Percentiles rank a stretch among this genome's conserved stretches.
These are phyloP conservation scores for Eucalyptus curtisii DNA, from an alignment of 345 rosid species.

Conservation along the genomic window DNA sequence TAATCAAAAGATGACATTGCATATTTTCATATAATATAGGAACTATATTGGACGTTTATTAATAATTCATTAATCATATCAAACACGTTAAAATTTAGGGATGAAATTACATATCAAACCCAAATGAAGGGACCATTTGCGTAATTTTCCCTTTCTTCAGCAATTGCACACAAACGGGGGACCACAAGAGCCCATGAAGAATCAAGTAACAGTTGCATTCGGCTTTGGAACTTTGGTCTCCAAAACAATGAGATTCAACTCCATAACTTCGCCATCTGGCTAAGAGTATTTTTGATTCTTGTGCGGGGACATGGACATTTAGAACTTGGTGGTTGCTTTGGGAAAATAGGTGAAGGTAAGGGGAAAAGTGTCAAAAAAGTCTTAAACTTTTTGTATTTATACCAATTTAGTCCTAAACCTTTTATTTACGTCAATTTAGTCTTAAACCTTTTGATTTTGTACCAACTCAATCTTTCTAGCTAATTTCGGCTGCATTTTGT, in stretches of 20 bases:
- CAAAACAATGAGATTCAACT: accelerated
- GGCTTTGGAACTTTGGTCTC: not conserved
- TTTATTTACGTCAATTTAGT: too few species aligned
- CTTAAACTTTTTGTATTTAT: too few species aligned
- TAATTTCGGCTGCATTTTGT: too few species aligned
- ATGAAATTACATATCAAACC: accelerated
- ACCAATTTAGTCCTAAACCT: too few species aligned
- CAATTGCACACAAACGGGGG: accelerated
- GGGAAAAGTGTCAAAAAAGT: too few species aligned
- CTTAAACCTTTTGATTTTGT: too few species aligned
- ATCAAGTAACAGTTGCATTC: not conserved
- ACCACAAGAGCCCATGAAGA: accelerated
- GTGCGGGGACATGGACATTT: accelerated
- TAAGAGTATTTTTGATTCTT: not conserved
- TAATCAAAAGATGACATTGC: accelerated
- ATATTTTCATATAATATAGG: too few species aligned
- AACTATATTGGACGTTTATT: too few species aligned
- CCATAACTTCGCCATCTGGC: not conserved
- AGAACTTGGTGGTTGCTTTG: accelerated
- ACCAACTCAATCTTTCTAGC: too few species aligned
- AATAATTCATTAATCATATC: accelerated
- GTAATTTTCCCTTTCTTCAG: too few species aligned
- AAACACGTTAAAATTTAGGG: accelerated
- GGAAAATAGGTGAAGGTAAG: not conserved
- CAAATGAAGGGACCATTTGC: accelerated